Evolutionary conservation across 345 rosid species (phyloP).

Genomic region (Cardiospermum halicacabum): DNA sequence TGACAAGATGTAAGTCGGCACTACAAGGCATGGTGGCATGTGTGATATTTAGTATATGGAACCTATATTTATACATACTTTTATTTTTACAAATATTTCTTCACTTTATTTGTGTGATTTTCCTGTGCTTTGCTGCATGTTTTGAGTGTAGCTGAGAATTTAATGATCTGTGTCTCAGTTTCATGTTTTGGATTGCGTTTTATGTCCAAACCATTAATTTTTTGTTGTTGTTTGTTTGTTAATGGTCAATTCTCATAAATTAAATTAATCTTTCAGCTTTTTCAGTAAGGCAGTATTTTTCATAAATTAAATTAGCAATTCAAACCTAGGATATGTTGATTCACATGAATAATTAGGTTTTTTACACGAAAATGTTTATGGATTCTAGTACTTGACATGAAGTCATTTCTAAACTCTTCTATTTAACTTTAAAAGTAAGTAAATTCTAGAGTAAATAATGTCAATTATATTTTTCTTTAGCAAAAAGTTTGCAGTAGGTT

Average conservation of each 20-base stretch:
- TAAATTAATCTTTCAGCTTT: neutral
- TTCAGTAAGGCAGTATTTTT: neutral
- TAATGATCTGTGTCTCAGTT: neutral
- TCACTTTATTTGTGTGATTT: neutral
- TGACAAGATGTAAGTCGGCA: slow-evolving; percentile 74
- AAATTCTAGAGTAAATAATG: neutral
- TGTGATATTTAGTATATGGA: neutral
- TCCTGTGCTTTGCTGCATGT: neutral
- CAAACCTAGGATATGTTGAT: neutral
- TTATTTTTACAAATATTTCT: neutral
- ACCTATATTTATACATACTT: neutral
- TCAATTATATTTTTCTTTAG: neutral
- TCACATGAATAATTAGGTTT: too few relatives aligned
- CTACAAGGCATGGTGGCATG: neutral
- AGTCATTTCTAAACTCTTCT: too few relatives aligned
- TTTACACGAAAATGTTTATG: neutral
- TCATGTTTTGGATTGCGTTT: neutral
- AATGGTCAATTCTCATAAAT: neutral
- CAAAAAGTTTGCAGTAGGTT: neutral
- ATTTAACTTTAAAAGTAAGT: too few relatives aligned
- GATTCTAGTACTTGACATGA: neutral
- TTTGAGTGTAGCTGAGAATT: neutral
- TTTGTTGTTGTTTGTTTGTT: neutral
- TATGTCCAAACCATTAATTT: neutral
- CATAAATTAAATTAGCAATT: neutral